phyloP scores from a whole-genome alignment of 2,329 filamentous ascomycete genomes.

The Drechmeria coniospora region DNA sequence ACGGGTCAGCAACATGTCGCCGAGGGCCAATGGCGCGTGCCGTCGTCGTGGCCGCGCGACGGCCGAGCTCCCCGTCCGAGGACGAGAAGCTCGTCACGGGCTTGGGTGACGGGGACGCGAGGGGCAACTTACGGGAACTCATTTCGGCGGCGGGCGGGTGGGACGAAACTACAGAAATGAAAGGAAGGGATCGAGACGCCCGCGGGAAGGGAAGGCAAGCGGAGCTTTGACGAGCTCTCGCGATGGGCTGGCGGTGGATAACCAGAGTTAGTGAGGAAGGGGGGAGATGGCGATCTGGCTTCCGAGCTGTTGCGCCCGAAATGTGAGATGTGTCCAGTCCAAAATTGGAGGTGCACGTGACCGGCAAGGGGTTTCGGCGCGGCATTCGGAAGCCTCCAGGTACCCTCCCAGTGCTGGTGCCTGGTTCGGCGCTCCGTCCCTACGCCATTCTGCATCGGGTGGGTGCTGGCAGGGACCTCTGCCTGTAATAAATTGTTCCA shows the following conservation, averaged over 20 bases:
- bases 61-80: conserved; percentile 7
- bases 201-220: conserved; percentile 18
- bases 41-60: conserved; percentile 12
- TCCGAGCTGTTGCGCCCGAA: conserved; percentile 16
- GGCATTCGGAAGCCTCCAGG: too few relatives aligned
- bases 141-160: conserved; percentile 27
- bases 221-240: conserved; percentile 23
- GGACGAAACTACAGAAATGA: conserved; percentile 13
- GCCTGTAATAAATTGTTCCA: too few relatives aligned
- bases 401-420: too few relatives aligned
- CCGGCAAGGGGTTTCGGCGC: too few relatives aligned
- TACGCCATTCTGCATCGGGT: conserved; percentile 1
- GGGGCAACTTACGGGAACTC: conserved; percentile 37
- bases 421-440: too few relatives aligned
- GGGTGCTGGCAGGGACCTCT: too few relatives aligned
- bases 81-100: conserved; percentile 8
- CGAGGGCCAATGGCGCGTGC: conserved; percentile 8
- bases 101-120: conserved; percentile 3
- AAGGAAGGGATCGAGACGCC: conserved; percentile 25
- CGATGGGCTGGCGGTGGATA: conserved; percentile 14
- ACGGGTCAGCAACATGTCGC: too few relatives aligned
- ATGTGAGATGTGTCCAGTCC: conserved; percentile 28
- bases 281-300: conserved; percentile 27
- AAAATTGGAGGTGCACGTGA: conserved; percentile 22
- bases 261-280: conserved; percentile 18